Percentiles rank a stretch among this genome's conserved stretches.
Evolutionary conservation across 768 basidiomycete species (phyloP).

Genomic region (Russula lepida): DNA sequence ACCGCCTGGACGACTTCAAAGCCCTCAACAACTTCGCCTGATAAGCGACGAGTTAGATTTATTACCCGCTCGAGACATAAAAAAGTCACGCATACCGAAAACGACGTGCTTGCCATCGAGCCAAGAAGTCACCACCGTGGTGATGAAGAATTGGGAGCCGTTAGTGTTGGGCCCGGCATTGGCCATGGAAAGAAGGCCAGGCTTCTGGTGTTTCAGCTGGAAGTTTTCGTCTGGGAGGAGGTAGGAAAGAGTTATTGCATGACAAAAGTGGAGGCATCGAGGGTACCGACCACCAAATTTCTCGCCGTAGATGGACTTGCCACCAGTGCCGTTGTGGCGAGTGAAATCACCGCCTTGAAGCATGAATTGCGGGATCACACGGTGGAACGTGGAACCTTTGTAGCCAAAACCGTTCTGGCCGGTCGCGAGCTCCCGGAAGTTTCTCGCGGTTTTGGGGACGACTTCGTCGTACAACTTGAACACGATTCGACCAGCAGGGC

Average conservation of each 20-base stretch:
- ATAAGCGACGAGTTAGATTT: background rate
- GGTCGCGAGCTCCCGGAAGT: conserved; percentile 88
- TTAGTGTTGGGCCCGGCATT: conserved; percentile 80
- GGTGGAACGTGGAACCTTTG: conserved; percentile 63
- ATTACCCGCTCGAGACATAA: background rate
- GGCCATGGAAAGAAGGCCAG: conserved; percentile 67
- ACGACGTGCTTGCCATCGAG: conserved; percentile 82
- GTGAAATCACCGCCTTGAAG: conserved; percentile 90
- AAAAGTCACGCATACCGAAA: conserved; percentile 46
- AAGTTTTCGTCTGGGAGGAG: conserved; percentile 73
- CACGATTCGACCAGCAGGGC: conserved; percentile 47
- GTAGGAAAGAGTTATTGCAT: background rate
- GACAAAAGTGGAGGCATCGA: background rate
- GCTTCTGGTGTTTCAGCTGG: conserved; percentile 60
- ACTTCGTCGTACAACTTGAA: conserved; percentile 83
- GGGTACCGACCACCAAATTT: conserved; percentile 48
- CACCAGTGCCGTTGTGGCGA: conserved; percentile 54
- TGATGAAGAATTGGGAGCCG: conserved; percentile 86
- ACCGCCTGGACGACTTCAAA: conserved; percentile 44
- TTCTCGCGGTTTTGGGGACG: conserved; percentile 64
- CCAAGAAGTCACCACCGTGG: conserved; percentile 69
- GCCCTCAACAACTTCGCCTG: conserved; percentile 61
- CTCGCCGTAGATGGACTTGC: conserved; percentile 69
- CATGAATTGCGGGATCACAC: conserved; percentile 81
- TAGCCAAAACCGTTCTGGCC: conserved; percentile 72